phyloP scores from a whole-genome alignment of 2,329 filamentous ascomycete genomes.

The Fusarium camptoceras region DNA sequence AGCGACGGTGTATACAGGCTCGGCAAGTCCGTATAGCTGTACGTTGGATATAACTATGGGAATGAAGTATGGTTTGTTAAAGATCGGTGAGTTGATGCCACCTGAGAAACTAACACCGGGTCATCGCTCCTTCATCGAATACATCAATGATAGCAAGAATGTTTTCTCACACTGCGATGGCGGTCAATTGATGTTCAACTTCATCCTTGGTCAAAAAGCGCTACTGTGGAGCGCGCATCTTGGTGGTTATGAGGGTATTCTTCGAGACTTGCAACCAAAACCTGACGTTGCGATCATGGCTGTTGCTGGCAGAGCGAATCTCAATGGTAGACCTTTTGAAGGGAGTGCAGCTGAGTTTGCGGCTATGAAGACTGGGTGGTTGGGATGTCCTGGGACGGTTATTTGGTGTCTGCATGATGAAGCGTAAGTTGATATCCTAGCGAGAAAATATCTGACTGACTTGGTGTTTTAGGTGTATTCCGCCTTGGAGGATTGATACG shows the following conservation, averaged over 20 bases:
- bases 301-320: background rate
- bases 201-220: background rate
- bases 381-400: background rate
- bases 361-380: background rate
- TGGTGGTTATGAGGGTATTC: background rate
- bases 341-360: background rate
- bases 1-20: background rate
- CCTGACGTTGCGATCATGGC: background rate
- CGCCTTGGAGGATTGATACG: background rate
- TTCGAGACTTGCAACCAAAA: background rate
- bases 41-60: background rate
- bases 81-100: background rate
- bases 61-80: background rate
- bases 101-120: background rate
- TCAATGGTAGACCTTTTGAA: background rate
- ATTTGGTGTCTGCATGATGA: conserved; percentile 12
- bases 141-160: background rate
- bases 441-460: accelerated
- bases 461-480: background rate
- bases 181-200: background rate
- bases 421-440: background rate
- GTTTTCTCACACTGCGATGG: background rate
- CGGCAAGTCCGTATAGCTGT: background rate
- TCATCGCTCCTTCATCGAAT: background rate
- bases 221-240: background rate